Base-by-base conservation (phyloP, 495 filamentous ascomycete genomes). In the Aspergillus cristatus region DNA sequence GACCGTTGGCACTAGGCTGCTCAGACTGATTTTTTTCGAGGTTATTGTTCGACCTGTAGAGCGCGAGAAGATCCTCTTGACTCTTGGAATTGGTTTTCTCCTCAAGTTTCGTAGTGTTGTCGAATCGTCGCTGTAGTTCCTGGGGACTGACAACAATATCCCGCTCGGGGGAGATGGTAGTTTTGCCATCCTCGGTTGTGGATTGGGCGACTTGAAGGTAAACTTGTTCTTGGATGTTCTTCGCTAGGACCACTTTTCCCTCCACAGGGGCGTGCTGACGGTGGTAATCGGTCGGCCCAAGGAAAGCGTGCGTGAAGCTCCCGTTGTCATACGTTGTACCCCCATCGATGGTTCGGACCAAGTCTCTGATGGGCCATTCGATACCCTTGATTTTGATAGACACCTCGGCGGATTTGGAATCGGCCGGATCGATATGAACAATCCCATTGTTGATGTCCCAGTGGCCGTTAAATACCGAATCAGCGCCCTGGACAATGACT, bases 231-330 rank as follows among this genome's bases (percentile, higher is more conserved):
- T 34, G 31, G 25, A 66, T 58, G 25, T 49, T 40, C 28, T 45
- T 47, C 3, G 53, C 51, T 34, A 55, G 48, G 15, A 62, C 26
- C 26, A 60, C 39, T 11, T 35, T 47, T 7, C 51, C 54, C 11
- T 13, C 16, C 18, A 60, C 43, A 7, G 56, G 56, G 2, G 47
- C 42, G 33, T 60, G 52, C 34, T 50, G 46, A 18, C 56, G 49
- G 33, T 60, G 55, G 47, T 60, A 58, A 29, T 60, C 52, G 18
- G 38, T 41, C 4, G 49, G 49, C 7, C 42, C 46, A 16, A 60
- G 56, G 52, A 58, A 60, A 10, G 46, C 39, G 26, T 60, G 55
- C 34, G 43, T 56, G 26, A 51, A 58, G 11, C 17, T 41, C 8
- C 56, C 56, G 18, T 22, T 11, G 26, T 20, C 14, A 29, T 44